Percentiles rank a stretch among this genome's conserved stretches.
Conservation (phyloP, 306 rosid genomes). For the Gleditsia sinensis region DNA sequence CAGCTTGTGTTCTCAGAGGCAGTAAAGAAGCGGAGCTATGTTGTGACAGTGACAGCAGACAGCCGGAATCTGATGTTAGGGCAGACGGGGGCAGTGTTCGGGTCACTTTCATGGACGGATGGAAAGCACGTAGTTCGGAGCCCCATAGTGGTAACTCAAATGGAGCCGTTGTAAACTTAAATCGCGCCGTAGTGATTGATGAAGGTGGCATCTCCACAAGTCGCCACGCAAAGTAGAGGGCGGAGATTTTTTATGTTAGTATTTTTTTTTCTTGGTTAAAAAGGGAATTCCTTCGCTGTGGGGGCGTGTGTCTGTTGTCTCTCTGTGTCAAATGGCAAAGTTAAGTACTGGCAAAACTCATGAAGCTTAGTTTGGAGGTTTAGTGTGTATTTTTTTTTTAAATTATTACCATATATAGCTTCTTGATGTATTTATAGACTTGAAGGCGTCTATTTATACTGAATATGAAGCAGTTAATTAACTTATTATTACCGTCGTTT, state of each 20-base stretch:
- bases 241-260: not conserved
- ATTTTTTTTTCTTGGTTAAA: too few species aligned
- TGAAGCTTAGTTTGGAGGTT: not conserved
- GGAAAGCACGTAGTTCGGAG: slow-evolving; percentile 73
- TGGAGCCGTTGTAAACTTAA: slow-evolving; percentile 44
- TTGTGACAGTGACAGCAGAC: slow-evolving; percentile 51
- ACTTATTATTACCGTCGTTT: too few species aligned
- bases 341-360: not conserved
- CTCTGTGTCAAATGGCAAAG: not conserved
- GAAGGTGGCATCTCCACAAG: not conserved
- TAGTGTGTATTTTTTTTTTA: not conserved
- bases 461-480: not conserved
- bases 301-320: not conserved
- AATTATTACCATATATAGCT: not conserved
- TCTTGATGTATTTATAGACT: slow-evolving; percentile 15
- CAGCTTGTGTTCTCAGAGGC: slow-evolving; percentile 48
- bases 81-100: slow-evolving; percentile 60
- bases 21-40: slow-evolving; percentile 54
- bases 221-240: not conserved
- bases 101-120: slow-evolving; percentile 63
- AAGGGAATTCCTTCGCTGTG: too few species aligned
- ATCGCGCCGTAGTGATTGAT: too few species aligned
- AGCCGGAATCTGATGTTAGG: slow-evolving; percentile 47
- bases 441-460: not conserved
- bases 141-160: slow-evolving; percentile 61